Evolutionary conservation across 1,284 basidiomycete genomes (phyloP).

Genomic region (Apiotrichum brassicae): DNA sequence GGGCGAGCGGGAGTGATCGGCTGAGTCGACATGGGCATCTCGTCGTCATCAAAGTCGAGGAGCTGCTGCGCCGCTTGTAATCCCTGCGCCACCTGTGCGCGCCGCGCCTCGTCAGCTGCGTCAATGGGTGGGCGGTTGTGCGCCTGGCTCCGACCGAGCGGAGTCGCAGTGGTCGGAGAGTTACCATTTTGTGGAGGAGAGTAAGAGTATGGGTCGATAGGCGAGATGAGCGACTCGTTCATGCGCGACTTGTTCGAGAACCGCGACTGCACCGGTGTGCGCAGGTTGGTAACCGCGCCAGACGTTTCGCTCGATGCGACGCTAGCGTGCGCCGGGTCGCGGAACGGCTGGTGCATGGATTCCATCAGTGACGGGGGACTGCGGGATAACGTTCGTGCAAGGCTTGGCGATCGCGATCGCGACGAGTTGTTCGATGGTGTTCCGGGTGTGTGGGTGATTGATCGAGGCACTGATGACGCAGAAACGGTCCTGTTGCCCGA

Average conservation of each 20-base stretch:
- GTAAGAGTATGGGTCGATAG: not conserved
- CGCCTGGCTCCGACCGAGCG: not conserved
- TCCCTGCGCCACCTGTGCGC: conserved; percentile 77
- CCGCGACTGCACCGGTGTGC: conserved; percentile 6
- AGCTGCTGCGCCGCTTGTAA: conserved; percentile 76
- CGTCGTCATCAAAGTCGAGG: conserved; percentile 45
- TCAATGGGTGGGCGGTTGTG: conserved; percentile 2
- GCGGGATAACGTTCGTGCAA: conserved; percentile 13
- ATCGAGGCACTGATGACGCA: not conserved
- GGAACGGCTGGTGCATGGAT: conserved; percentile 15
- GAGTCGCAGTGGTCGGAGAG: not conserved
- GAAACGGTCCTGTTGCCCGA: not conserved
- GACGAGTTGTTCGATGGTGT: not conserved
- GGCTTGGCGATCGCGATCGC: conserved; percentile 10
- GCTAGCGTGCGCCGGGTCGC: conserved; percentile 9
- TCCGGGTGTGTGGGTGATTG: not conserved
- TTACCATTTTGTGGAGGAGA: not conserved
- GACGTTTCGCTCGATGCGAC: conserved; percentile 17
- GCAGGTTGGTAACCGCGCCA: not conserved
- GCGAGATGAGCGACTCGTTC: not conserved
- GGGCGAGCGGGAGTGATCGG: conserved; percentile 23
- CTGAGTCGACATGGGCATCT: not conserved
- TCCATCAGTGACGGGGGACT: conserved; percentile 16
- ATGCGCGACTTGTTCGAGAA: not conserved
- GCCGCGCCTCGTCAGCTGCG: conserved; percentile 66